These are phyloP conservation scores for Hibiscus tridactylites DNA, from an alignment of 345 rosid species.

Conservation along the genomic window DNA sequence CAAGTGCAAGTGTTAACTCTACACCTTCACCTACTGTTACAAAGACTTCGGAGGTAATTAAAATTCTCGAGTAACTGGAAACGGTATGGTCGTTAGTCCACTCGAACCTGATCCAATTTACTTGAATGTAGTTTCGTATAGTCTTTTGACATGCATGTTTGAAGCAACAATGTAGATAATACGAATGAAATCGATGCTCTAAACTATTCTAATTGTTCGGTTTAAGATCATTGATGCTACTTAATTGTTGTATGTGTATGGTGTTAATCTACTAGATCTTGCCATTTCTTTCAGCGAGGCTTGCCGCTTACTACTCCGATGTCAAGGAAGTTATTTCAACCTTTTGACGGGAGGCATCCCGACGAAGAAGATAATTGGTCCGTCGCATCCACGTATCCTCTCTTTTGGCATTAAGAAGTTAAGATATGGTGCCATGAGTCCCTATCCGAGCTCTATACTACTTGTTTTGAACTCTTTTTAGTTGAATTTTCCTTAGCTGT, in stretches of 20 bases:
- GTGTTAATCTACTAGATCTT: slow-evolving; percentile 5
- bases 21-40: slow-evolving; percentile 32
- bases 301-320: slow-evolving; percentile 36
- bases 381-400: slow-evolving; percentile 88
- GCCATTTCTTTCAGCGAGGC: slow-evolving; percentile 35
- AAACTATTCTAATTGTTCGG: not conserved
- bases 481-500: slow-evolving; percentile 50
- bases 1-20: slow-evolving; percentile 27
- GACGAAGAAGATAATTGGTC: slow-evolving; percentile 88
- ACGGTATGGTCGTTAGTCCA: not conserved
- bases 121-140: not conserved
- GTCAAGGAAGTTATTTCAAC: slow-evolving; percentile 48
- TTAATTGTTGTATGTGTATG: not conserved
- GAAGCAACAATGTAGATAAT: not conserved
- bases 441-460: not conserved
- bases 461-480: not conserved
- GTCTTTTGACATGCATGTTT: not conserved
- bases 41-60: slow-evolving; percentile 53
- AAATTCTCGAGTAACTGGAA: not conserved
- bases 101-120: not conserved
- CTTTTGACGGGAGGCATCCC: slow-evolving; percentile 45
- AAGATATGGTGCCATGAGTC: not conserved
- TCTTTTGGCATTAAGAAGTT: not conserved
- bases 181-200: not conserved
- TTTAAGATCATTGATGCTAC: not conserved